Evolutionary conservation across 2,329 filamentous ascomycete species (phyloP), one percentile per base, ranked within the genome.

Genomic region (Cordyceps pruinosa): DNA sequence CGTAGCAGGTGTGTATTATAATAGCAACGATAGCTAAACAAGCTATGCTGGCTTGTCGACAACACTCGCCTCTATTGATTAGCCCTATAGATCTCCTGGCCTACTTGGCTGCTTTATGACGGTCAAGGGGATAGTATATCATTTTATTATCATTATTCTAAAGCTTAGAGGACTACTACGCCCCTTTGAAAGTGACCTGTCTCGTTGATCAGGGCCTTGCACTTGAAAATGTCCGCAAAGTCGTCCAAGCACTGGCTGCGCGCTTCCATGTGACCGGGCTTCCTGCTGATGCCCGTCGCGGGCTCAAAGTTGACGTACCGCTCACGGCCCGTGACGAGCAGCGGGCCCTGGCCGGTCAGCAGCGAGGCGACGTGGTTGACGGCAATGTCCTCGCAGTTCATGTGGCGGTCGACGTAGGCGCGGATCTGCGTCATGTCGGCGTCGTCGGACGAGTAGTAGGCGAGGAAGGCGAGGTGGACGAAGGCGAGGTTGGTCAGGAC

Each of bases 381-480:
- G 17, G 69, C 72, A 59, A 74, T 67, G 52, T 74, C 72, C 58
- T 74, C 72, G 65, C 72, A 74, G 62, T 74, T 74, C 64, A 72
- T 68, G 44, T 68, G 64, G 19, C 68, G 58, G 19, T 74, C 71
- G 17, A 74, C 71, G 58, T 73, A 72, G 1, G 67, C 60, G 4
- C 72, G 69, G 19, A 74, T 65, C 44, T 62, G 64, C 9, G 61
- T 64, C 61, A 68, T 65, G 42, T 63, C 55, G 2, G 65, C 64
- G 17, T 70, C 68, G 28, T 68, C 64, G 7, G 71, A 70, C 1
- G 65, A 72, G 61, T 74, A 73, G 53, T 69, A 72, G 48, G 73
- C 72, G 47, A 74, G 61, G 44, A 73, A 71, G 6, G 69, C 66
- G 21, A 74, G 65, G 47, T 73, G 70, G 3, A 68, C 64, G 42